A percentile compares a stretch with the other conserved stretches of the same genome.
phyloP scores from a whole-genome alignment of 2,329 filamentous ascomycete genomes.

The Fusarium heterosporum region DNA sequence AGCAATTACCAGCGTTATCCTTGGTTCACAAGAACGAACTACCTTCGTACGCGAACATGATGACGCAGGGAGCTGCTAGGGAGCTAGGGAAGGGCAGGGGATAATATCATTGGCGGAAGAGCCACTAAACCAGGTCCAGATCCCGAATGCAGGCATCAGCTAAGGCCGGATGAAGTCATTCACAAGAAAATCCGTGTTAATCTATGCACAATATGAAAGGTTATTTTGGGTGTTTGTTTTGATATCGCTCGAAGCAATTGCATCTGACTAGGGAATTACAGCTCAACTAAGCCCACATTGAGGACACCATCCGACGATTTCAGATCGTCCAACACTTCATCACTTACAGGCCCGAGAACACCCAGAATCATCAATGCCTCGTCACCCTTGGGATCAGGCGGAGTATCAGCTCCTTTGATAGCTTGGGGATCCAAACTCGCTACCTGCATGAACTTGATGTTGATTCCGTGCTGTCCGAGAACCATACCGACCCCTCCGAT shows the following conservation, averaged over 20 bases:
- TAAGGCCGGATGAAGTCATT: constrained; percentile 36
- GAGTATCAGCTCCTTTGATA: constrained; percentile 41
- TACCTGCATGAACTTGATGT: constrained; percentile 85
- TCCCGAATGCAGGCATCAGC: constrained; percentile 22
- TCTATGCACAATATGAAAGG: not conserved
- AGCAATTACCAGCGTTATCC: constrained; percentile 26
- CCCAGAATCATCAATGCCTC: constrained; percentile 88
- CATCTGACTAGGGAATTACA: constrained; percentile 46
- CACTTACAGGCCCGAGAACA: constrained; percentile 73
- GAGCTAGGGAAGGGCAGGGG: not conserved
- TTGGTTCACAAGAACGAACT: constrained; percentile 16
- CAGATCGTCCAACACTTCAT: constrained; percentile 64
- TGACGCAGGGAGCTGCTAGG: constrained; percentile 35
- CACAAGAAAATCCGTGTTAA: constrained; percentile 2
- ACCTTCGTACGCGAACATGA: constrained; percentile 18
- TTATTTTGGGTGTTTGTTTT: not conserved
- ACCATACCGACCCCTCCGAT: constrained; percentile 82
- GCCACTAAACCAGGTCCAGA: constrained; percentile 24
- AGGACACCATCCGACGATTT: constrained; percentile 64
- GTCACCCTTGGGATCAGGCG: constrained; percentile 55
- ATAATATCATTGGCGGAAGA: constrained; percentile 15
- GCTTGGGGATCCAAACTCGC: constrained; percentile 59
- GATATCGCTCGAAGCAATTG: too few species aligned
- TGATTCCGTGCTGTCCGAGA: constrained; percentile 76
- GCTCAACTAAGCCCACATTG: constrained; percentile 64